Base-by-base conservation (phyloP, 2,329 filamentous ascomycete species). In the Neodidymelliopsis sp. region DNA sequence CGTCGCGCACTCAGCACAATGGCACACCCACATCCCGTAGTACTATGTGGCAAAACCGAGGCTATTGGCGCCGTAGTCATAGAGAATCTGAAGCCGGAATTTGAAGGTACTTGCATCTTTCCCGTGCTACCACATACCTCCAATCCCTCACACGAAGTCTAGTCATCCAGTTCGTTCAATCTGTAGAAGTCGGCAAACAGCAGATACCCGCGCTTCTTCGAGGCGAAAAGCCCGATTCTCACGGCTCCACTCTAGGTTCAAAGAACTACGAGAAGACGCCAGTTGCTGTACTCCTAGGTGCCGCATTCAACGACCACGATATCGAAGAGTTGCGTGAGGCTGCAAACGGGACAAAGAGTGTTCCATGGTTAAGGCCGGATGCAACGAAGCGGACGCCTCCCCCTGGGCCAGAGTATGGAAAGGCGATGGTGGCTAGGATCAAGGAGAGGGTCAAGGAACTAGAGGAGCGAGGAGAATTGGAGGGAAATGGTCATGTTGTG, bases 11-110 rank as follows among this genome's bases (percentile, higher is more conserved):
- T 40, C 8, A 7, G 16, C 1, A 24, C 35, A n/a, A 47, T 47
- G 43, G n/a, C 29, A 13, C 13, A 7, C 7, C 23, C 43, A 6
- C 43, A 40, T 13, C 52, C 47, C 5, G 42, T 54, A 9, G 33
- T 54, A 6, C 23, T 54, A 2, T 54, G 52, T 24, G 47, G 52
- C 8, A 54, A 40, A 20, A 52, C 41, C 9, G 47, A 51, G 29
- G 30, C 34, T 16, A 48, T 52, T 11, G 52, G 27, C 23, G 38
- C 46, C 11, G 31, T 12, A 12, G 52, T 52, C 13, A 52, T 47
- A 4, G 37, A 40, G 13, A 20, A 27, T 18, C 19, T 54, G 15
- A 46, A 51, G 22, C 52, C 52, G 2, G 52, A 52, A 15, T 34
- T 43, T 10, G 47, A 54, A 48, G 52, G 52, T 54, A 30, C 8